Base-by-base conservation (phyloP, 2,329 filamentous ascomycete species). In the Fusarium chuoi region DNA sequence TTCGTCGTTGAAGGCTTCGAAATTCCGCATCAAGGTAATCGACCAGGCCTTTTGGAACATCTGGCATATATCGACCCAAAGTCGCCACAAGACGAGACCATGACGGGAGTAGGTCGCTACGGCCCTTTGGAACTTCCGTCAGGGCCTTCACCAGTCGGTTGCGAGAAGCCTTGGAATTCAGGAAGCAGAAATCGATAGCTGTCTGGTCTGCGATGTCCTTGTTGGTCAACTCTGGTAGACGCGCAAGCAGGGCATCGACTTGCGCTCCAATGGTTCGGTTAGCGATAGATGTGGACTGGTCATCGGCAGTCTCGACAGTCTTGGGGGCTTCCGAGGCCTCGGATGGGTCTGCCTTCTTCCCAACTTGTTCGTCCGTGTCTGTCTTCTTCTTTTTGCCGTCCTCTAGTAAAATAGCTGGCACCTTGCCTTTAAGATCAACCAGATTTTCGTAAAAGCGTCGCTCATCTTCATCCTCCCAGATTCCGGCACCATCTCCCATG, bases 391-490 rank as follows among this genome's bases (percentile, higher is more conserved):
- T 98, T 83, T 97, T 98, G 60, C 90, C 91, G 77, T 98, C 96
- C 79, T 99, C 96, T 2, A 99, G 89, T 14, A 99, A 86, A 77
- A 99, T 97, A 4, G 93, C 93, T 1, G 96, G 97, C 6, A 99
- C 96, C 77, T 98, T 97, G 76, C 97, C 96, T 80, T 97, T 98
- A 22, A 99, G 86, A 80, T 99, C 96, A 18, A 97, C 93, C 17
- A 99, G 83, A 74, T 98, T 98, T 85, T 99, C 96, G 83, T 99
- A 99, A 82, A 99, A 99, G 69, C 96, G 93, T 68, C 96, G 91
- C 83, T 99, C 96, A 62, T 99, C 96, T 79, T 99, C 96, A 77
- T 99, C 96, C 84, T 98, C 95, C 96, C 96, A 99, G 71, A 99
- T 98, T 1, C 96, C 96, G 30, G 95, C 90, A 26, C 95, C 95